phyloP scores from a whole-genome alignment of 768 basidiomycete species.

The Hydnomerulius pinastri region DNA sequence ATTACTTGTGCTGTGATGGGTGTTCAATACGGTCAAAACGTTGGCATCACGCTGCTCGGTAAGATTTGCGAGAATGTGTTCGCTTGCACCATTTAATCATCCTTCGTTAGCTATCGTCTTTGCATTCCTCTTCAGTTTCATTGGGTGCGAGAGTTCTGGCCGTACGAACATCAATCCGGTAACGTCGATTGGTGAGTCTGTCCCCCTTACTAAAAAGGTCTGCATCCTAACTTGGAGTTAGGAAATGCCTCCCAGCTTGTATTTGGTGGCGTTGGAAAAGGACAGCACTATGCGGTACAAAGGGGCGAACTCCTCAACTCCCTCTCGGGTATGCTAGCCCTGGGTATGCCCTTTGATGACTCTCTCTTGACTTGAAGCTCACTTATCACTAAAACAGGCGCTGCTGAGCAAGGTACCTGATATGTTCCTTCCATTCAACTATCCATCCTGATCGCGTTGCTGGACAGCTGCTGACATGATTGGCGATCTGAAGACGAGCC shows the following conservation, averaged over 20 bases:
- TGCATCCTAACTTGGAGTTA: conserved; percentile 10
- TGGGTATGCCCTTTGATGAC: conserved; percentile 9
- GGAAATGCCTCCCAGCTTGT: conserved; percentile 58
- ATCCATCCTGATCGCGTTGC: not conserved
- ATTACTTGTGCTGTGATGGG: conserved; percentile 55
- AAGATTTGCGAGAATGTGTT: not conserved
- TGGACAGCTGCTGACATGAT: conserved; percentile 57
- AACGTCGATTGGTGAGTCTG: conserved; percentile 47
- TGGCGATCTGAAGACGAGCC: conserved; percentile 69
- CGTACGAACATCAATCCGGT: conserved; percentile 65
- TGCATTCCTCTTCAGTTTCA: conserved; percentile 67
- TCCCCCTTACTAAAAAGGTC: not conserved
- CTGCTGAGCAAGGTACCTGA: conserved; percentile 23
- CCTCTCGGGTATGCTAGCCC: conserved; percentile 29
- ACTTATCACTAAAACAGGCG: conserved; percentile 9
- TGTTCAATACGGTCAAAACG: conserved; percentile 56
- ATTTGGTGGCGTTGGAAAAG: conserved; percentile 62
- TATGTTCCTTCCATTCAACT: not conserved
- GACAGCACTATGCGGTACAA: conserved; percentile 28
- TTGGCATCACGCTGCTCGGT: conserved; percentile 33
- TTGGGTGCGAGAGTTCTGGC: conserved; percentile 62
- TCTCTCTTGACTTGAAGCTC: not conserved
- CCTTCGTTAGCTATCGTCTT: conserved; percentile 44
- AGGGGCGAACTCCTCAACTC: conserved; percentile 19
- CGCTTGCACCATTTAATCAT: not conserved